Evolutionary conservation across 179 eudicot genomes (phyloP).

Genomic region (Spinacia oleracea): DNA sequence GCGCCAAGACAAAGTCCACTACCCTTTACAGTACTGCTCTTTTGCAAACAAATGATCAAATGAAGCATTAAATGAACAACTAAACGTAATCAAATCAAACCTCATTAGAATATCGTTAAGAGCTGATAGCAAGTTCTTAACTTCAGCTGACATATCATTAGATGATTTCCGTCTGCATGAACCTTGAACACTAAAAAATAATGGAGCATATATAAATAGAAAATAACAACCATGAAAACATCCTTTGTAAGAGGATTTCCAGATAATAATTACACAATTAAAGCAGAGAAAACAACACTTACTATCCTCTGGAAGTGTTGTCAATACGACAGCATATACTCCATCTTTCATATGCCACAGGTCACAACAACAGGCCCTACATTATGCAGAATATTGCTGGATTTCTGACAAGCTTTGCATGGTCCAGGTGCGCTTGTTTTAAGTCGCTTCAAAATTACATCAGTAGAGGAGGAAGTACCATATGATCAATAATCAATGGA

Average conservation of each 20-base stretch:
- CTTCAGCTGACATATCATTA: too few relatives aligned
- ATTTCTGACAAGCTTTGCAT: slow-evolving; percentile 46
- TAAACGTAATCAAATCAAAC: too few relatives aligned
- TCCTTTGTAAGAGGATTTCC: not conserved
- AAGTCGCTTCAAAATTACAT: slow-evolving; percentile 54
- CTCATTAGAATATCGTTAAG: slow-evolving; percentile 61
- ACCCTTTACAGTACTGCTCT: too few relatives aligned
- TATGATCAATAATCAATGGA: slow-evolving; percentile 41
- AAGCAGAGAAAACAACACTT: slow-evolving; percentile 29
- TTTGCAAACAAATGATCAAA: too few relatives aligned
- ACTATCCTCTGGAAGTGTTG: slow-evolving; percentile 66
- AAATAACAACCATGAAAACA: too few relatives aligned
- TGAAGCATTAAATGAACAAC: too few relatives aligned
- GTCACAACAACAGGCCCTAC: slow-evolving; percentile 49
- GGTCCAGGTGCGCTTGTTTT: slow-evolving; percentile 76
- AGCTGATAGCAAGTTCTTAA: slow-evolving; percentile 51
- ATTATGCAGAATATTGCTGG: slow-evolving; percentile 46
- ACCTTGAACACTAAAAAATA: slow-evolving; percentile 42
- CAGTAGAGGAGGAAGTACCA: slow-evolving; percentile 41
- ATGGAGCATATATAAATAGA: not conserved
- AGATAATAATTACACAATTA: not conserved
- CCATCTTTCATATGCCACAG: slow-evolving; percentile 58
- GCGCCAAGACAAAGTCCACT: too few relatives aligned
- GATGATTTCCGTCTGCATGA: slow-evolving; percentile 49
- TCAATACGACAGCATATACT: slow-evolving; percentile 43